These are phyloP conservation scores for Pochonia chlamydosporia DNA, from an alignment of 2,329 filamentous ascomycete species.

Conservation along the genomic window DNA sequence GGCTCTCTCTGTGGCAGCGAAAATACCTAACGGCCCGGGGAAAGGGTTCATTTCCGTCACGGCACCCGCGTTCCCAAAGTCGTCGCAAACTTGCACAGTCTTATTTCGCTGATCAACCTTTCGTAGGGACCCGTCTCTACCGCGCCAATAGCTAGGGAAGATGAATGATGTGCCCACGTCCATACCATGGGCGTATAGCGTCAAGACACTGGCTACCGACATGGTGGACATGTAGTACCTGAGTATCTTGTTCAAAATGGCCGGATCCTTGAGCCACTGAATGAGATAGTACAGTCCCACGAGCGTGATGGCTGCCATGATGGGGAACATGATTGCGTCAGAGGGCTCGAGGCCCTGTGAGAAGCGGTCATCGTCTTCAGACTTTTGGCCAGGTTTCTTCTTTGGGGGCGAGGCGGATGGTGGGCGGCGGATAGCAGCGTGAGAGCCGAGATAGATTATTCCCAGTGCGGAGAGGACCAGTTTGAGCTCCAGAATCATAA, in stretches of 20 bases:
- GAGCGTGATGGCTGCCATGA: slow-evolving; percentile 68
- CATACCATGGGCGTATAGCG: slow-evolving; percentile 67
- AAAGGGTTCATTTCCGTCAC: slow-evolving; percentile 21
- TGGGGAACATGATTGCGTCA: slow-evolving; percentile 79
- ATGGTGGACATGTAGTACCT: slow-evolving; percentile 78
- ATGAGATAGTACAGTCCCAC: slow-evolving; percentile 80
- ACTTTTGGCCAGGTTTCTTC: slow-evolving; percentile 33
- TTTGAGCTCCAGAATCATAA: slow-evolving; percentile 40
- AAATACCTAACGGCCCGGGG: slow-evolving; percentile 27
- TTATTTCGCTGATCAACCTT: slow-evolving; percentile 36
- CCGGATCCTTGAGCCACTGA: slow-evolving; percentile 78
- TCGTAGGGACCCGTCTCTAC: slow-evolving; percentile 35
- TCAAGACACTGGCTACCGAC: slow-evolving; percentile 70
- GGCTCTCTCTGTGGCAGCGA: slow-evolving; percentile 19
- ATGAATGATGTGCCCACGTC: slow-evolving; percentile 59
- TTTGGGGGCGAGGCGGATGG: slow-evolving; percentile 63
- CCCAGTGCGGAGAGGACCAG: slow-evolving; percentile 63
- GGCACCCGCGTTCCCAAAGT: slow-evolving; percentile 23
- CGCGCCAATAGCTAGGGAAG: slow-evolving; percentile 67
- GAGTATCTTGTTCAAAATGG: slow-evolving; percentile 75
- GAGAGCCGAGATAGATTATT: slow-evolving; percentile 78
- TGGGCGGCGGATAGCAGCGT: slow-evolving; percentile 79
- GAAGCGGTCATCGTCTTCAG: slow-evolving; percentile 40
- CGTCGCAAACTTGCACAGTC: slow-evolving; percentile 31
- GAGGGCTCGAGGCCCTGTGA: slow-evolving; percentile 52